Percentiles rank a stretch among this genome's conserved stretches.
These are phyloP conservation scores for Thalassiosira pacifica DNA, from an alignment of 352 stramenopile genomes.

Conservation along the genomic window DNA sequence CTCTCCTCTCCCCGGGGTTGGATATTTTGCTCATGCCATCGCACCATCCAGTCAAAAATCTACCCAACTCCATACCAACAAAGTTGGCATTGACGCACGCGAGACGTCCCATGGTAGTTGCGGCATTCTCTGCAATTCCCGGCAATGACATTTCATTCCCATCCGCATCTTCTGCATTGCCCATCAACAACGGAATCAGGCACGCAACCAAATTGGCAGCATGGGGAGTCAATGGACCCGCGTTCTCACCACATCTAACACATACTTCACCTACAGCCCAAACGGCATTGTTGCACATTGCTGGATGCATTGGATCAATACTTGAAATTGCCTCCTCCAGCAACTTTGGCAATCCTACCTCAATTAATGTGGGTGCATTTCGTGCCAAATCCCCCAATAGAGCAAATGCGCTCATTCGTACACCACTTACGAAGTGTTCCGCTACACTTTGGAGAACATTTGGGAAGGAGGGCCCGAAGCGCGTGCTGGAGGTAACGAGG, in stretches of 20 bases:
- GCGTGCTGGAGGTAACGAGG: constrained; percentile 73
- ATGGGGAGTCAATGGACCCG: constrained; percentile 68
- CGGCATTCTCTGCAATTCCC: constrained; percentile 83
- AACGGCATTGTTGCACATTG: constrained; percentile 82
- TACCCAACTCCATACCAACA: constrained; percentile 75
- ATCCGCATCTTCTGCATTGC: constrained; percentile 69
- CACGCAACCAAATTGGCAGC: constrained; percentile 69
- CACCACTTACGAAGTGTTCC: constrained; percentile 64
- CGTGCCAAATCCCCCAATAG: constrained; percentile 82
- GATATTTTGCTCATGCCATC: constrained; percentile 81
- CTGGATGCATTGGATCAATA: constrained; percentile 71
- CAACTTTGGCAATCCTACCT: constrained; percentile 67
- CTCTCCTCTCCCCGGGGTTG: constrained; percentile 70
- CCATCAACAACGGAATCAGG: constrained; percentile 83
- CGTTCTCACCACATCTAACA: constrained; percentile 76
- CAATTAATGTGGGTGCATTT: constrained; percentile 74
- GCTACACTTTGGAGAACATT: constrained; percentile 68
- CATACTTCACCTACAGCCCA: constrained; percentile 86
- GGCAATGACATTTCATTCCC: constrained; percentile 57
- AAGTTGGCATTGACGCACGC: constrained; percentile 78
- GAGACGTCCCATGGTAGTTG: constrained; percentile 78
- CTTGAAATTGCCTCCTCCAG: constrained; percentile 75
- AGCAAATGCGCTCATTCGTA: constrained; percentile 83
- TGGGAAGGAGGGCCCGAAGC: constrained; percentile 73
- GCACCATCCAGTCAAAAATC: constrained; percentile 83